Conservation (phyloP, 2,329 filamentous ascomycete genomes). For the Sarocladium kiliense region DNA sequence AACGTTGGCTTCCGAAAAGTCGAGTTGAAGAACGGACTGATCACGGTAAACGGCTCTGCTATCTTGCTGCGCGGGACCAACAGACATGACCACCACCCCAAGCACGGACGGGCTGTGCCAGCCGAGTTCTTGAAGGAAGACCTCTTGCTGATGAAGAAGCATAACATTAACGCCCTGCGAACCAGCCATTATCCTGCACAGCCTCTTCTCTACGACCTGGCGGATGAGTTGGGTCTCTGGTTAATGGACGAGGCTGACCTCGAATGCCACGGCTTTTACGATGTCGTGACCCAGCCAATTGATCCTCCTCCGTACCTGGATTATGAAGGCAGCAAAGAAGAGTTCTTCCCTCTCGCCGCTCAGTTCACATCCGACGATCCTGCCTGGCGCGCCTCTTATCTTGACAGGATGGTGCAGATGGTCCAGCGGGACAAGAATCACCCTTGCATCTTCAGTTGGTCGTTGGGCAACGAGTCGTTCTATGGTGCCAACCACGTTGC, state of each 20-base stretch:
- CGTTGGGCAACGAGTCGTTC: constrained; percentile 68
- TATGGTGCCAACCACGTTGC: constrained; percentile 63
- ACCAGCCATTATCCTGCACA: constrained; percentile 64
- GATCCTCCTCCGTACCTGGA: constrained; percentile 4
- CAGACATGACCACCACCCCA: constrained; percentile 65
- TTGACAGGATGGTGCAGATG: constrained; percentile 62
- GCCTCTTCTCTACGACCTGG: constrained; percentile 52
- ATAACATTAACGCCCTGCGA: constrained; percentile 68
- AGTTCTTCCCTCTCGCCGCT: constrained; percentile 6
- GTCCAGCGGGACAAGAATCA: constrained; percentile 68
- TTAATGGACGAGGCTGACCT: constrained; percentile 47
- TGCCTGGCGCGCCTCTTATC: constrained; percentile 57
- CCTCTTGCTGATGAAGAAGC: constrained; percentile 61
- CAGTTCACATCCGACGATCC: constrained; percentile 57
- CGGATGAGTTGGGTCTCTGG: constrained; percentile 62
- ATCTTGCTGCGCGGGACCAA: constrained; percentile 62
- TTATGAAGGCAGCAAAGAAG: constrained; percentile 5
- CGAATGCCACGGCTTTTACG: constrained; percentile 48
- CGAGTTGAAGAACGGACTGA: constrained; percentile 54
- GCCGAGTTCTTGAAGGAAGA: constrained; percentile 56
- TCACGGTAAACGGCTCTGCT: constrained; percentile 57
- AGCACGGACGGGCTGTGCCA: constrained; percentile 57
- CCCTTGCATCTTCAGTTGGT: constrained; percentile 66
- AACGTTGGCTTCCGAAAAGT: constrained; percentile 59
- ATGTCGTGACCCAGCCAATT: constrained; percentile 38